phyloP scores from a whole-genome alignment of 441 rosid species.

The Mallotus japonicus region DNA sequence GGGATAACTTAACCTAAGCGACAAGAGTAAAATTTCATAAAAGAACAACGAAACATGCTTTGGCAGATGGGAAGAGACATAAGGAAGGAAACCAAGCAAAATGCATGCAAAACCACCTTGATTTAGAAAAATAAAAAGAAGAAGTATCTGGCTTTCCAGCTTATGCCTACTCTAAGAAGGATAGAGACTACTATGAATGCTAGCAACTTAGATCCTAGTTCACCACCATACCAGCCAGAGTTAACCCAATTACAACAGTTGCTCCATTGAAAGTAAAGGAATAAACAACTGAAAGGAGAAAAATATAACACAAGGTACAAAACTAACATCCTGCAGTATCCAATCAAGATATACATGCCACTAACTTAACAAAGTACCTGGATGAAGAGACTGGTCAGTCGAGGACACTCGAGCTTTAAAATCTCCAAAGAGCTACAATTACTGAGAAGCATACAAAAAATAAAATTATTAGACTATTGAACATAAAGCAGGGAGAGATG shows the following conservation, averaged over 20 bases:
- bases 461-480: slow-evolving; percentile 15
- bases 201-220: background rate
- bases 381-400: slow-evolving; percentile 83
- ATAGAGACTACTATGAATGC: background rate
- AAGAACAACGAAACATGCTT: background rate
- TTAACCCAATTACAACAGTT: background rate
- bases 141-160: background rate
- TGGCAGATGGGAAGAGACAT: background rate
- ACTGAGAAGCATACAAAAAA: slow-evolving; percentile 40
- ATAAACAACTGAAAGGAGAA: background rate
- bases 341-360: background rate
- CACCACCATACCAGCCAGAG: background rate
- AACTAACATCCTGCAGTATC: slow-evolving; percentile 4
- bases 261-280: background rate
- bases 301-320: background rate
- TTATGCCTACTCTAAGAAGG: background rate
- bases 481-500: slow-evolving; percentile 5
- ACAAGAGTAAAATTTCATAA: background rate
- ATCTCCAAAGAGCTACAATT: slow-evolving; percentile 83
- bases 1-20: background rate
- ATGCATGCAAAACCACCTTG: background rate
- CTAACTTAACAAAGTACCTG: slow-evolving; percentile 47
- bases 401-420: slow-evolving; percentile 81
- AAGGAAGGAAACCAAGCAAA: background rate
- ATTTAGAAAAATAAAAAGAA: background rate